A percentile compares a stretch with the other conserved stretches of the same genome.
Evolutionary conservation across 306 rosid species (phyloP).

Genomic region (Amphicarpaea edgeworthii): DNA sequence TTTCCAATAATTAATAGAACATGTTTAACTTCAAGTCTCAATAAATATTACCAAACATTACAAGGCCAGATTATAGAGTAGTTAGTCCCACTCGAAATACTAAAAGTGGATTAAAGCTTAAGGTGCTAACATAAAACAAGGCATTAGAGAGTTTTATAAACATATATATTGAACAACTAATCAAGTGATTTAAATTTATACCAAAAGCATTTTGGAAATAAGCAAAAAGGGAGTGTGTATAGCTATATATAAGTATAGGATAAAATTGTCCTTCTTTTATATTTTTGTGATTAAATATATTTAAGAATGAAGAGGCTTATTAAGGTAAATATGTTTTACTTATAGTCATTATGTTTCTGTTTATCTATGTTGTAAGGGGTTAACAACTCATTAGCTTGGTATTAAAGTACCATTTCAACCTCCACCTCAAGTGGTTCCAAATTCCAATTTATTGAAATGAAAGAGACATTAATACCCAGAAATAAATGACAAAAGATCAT

Average conservation of each 20-base stretch:
- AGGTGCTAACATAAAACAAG: not conserved
- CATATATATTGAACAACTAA: not conserved
- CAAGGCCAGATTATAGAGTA: not conserved
- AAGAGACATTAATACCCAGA: not conserved
- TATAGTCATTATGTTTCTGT: not conserved
- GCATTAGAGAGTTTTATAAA: not conserved
- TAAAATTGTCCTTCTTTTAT: too few relatives aligned
- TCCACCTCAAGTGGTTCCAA: not conserved
- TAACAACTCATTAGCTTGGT: not conserved
- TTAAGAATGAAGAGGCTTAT: not conserved
- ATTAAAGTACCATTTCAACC: constrained; percentile 5
- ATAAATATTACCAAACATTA: not conserved
- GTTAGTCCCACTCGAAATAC: not conserved
- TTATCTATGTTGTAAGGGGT: not conserved
- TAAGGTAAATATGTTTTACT: not conserved
- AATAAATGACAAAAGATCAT: constrained; percentile 1
- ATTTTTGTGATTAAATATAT: not conserved
- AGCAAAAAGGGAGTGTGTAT: not conserved
- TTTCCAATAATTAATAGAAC: constrained; percentile 8
- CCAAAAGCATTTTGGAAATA: not conserved
- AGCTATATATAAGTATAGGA: not conserved
- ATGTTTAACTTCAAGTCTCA: not conserved
- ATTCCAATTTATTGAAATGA: not conserved
- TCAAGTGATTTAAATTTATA: not conserved
- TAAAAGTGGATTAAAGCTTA: too few relatives aligned